Evolutionary conservation across 2,329 filamentous ascomycete genomes (phyloP), one percentile per base, ranked within the genome.

Genomic region (Aureobasidium musti): DNA sequence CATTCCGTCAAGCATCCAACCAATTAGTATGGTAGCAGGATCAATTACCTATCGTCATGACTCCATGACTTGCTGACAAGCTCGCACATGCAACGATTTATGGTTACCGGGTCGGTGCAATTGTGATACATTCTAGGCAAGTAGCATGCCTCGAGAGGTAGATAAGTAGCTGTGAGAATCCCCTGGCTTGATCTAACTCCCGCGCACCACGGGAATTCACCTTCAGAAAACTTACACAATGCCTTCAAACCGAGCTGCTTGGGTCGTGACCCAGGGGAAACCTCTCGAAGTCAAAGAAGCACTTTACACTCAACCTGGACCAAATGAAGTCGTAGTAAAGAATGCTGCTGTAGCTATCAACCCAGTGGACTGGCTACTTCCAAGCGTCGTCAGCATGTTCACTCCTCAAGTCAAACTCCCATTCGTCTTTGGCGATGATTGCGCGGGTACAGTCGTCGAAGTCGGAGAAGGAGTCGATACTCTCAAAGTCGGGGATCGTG

Each of bases 311-410:
- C 39, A 33, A 28, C 70, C 70, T 1, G 68, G 63, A 14, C 33
- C 69, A 1, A 68, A 75, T 67, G 73, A 78, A 61, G 70, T 80
- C 37, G 68, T 79, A n/a, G 73, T 80, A 64, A 71, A 73, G 47
- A 75, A 75, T 45, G 66, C 68, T 28, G 78, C 77, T n/a, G 70
- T 77, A 10, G 78, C 77, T 7, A 74, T 80, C 60, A 79, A 80
- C 65, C 77, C 77, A 5, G 69, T 75, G 10, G 80, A 82, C 67
- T 75, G 70, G 50, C 71, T 71, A 10, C 72, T 79, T 28, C 75
- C 79, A 69, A 67, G 54, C 49, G 26, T 67, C 49, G 73, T 71
- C 45, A 14, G 72, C 67, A 30, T 74, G 54, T 60, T 61, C 64
- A n/a, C 67, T 6, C 63, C 63, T 8, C 47, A 49, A 21, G 39